These are phyloP conservation scores for Cymbopogon flexuosus DNA, from an alignment of 202 grass and related monocot species.

Conservation along the genomic window DNA sequence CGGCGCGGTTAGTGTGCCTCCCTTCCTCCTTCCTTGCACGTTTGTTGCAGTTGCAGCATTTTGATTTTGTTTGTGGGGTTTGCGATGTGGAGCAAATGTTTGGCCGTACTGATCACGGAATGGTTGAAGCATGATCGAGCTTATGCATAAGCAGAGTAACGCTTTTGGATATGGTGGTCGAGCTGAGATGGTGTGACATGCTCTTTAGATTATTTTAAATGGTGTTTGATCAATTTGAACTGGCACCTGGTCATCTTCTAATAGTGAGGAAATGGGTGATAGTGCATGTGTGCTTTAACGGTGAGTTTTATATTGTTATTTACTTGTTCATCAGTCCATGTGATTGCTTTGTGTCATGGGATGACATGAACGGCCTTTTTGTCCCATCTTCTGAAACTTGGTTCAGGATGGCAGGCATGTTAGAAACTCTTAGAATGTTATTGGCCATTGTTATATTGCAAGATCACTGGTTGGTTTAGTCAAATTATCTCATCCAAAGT, in stretches of 20 bases:
- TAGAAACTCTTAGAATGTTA: background rate
- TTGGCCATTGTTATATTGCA: conserved; percentile 9
- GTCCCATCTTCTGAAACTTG: background rate
- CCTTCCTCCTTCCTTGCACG: background rate
- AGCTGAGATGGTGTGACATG: background rate
- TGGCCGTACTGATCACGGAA: background rate
- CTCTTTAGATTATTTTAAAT: conserved; percentile 25
- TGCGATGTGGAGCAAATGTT: background rate
- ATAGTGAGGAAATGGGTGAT: background rate
- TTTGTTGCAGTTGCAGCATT: background rate
- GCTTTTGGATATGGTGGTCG: conserved; percentile 4
- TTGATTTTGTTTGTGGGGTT: background rate
- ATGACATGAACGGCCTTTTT: background rate
- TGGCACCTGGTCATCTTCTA: conserved; percentile 26
- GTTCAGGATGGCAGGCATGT: background rate
- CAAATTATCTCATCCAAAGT: background rate
- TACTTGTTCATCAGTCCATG: background rate
- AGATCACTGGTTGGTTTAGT: background rate
- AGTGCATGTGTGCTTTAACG: background rate
- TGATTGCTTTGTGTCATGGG: background rate
- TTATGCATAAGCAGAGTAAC: background rate
- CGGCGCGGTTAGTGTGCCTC: conserved; percentile 64
- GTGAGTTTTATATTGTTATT: conserved; percentile 1
- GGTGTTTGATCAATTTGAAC: conserved; percentile 11
- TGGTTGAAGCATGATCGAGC: background rate